phyloP scores from a whole-genome alignment of 108 stramenopile species.

The Skeletonema grethae region DNA sequence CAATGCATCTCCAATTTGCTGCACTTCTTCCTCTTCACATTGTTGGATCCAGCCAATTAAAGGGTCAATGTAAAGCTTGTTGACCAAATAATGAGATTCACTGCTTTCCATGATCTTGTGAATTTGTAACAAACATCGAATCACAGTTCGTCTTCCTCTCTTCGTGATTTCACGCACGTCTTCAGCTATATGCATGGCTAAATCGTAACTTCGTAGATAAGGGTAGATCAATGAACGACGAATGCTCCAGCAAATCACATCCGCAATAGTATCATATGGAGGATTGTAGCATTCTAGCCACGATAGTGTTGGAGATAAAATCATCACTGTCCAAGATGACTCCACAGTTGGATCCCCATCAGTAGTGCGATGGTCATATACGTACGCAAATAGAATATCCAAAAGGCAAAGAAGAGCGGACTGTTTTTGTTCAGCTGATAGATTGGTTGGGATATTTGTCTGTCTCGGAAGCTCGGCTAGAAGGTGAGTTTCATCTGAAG shows the following conservation, averaged over 20 bases:
- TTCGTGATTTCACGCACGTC: constrained; percentile 66
- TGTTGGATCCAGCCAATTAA: constrained; percentile 78
- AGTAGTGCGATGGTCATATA: constrained; percentile 91
- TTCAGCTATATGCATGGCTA: constrained; percentile 39
- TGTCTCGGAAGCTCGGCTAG: constrained; percentile 63
- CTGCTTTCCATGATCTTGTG: constrained; percentile 81
- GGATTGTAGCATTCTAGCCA: constrained; percentile 78
- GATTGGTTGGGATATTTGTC: constrained; percentile 8
- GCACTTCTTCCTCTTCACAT: constrained; percentile 28
- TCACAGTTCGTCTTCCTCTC: constrained; percentile 53
- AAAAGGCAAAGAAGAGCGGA: constrained; percentile 55
- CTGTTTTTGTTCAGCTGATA: constrained; percentile 28
- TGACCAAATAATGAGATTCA: constrained; percentile 90
- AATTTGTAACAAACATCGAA: constrained; percentile 81
- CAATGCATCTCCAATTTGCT: constrained; percentile 25
- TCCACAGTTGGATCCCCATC: constrained; percentile 91
- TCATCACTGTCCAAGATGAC: constrained; percentile 91
- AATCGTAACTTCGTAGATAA: constrained; percentile 77
- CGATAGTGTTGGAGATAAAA: constrained; percentile 74
- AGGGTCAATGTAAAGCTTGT: constrained; percentile 80
- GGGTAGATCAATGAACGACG: constrained; percentile 88
- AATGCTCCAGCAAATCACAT: constrained; percentile 52
- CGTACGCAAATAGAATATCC: constrained; percentile 88
- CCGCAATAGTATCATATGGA: constrained; percentile 36
- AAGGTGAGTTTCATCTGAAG: constrained; percentile 65